Evolutionary conservation across 305 asterid genomes (phyloP).

Genomic region (Fraxinus sp.): DNA sequence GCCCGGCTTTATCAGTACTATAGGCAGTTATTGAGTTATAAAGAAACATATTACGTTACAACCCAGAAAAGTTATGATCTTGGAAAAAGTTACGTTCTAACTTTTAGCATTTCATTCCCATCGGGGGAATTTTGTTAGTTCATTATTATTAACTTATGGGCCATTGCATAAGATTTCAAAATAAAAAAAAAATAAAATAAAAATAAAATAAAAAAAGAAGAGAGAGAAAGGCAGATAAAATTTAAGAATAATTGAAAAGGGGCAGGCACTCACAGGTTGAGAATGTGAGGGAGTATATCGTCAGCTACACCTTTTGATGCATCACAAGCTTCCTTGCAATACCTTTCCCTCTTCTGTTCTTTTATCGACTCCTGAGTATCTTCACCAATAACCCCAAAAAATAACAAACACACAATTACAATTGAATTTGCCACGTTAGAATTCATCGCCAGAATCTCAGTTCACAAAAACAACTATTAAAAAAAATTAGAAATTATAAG

Average conservation of each 20-base stretch:
- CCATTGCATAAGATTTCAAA: not conserved
- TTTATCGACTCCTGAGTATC: conserved; percentile 29
- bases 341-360: conserved; percentile 42
- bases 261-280: conserved; percentile 49
- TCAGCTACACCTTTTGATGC: conserved; percentile 34
- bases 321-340: conserved; percentile 33
- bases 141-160: not conserved
- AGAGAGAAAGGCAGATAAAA: not conserved
- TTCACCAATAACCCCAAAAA: conserved; percentile 22
- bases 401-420: conserved; percentile 6
- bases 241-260: not conserved
- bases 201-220: too few relatives aligned
- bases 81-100: not conserved
- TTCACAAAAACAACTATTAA: not conserved
- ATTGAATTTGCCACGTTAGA: conserved; percentile 1
- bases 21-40: not conserved
- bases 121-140: not conserved
- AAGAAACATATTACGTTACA: not conserved
- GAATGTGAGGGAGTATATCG: conserved; percentile 61
- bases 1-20: not conserved
- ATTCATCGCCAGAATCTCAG: not conserved
- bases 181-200: not conserved
- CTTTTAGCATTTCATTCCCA: not conserved
- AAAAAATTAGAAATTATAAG: not conserved
- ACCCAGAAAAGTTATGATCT: not conserved